Percentiles rank a stretch among this genome's conserved stretches.
Evolutionary conservation across 176 grass and related monocot genomes (phyloP).

Genomic region (Coix lacrymajobi): DNA sequence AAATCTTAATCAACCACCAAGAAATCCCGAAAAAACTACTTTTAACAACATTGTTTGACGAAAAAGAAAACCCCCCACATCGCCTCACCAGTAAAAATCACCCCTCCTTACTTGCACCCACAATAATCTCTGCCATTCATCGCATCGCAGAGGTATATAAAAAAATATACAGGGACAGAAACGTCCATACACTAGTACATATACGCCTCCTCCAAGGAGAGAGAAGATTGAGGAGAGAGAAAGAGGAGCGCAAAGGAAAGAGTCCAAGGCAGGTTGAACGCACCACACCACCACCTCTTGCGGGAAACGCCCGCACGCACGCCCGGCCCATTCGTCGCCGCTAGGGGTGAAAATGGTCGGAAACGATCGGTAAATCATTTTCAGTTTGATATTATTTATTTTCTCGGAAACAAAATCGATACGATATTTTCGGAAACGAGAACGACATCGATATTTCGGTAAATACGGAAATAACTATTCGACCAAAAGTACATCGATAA

Average conservation of each 20-base stretch:
- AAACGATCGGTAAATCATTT: too few species aligned
- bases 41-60: not conserved
- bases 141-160: not conserved
- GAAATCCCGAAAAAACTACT: not conserved
- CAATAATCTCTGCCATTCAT: too few species aligned
- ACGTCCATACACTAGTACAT: not conserved
- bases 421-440: too few species aligned
- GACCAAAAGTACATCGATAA: too few species aligned
- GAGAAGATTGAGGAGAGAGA: not conserved
- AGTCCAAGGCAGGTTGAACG: slow-evolving; percentile 28
- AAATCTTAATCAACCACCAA: not conserved
- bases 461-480: too few species aligned
- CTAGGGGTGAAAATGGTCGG: too few species aligned
- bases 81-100: too few species aligned
- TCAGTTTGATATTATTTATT: too few species aligned
- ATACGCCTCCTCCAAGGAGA: not conserved
- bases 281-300: not conserved
- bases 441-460: too few species aligned
- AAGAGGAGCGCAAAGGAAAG: not conserved
- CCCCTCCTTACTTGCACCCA: too few species aligned
- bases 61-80: not conserved
- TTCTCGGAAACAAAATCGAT: too few species aligned
- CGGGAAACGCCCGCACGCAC: slow-evolving; percentile 11
- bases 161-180: not conserved
- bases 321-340: too few species aligned